Percentiles rank a stretch among this genome's conserved stretches.
These are phyloP conservation scores for Leishmania tropica DNA, from an alignment of 208 protist genomes.

Conservation along the genomic window DNA sequence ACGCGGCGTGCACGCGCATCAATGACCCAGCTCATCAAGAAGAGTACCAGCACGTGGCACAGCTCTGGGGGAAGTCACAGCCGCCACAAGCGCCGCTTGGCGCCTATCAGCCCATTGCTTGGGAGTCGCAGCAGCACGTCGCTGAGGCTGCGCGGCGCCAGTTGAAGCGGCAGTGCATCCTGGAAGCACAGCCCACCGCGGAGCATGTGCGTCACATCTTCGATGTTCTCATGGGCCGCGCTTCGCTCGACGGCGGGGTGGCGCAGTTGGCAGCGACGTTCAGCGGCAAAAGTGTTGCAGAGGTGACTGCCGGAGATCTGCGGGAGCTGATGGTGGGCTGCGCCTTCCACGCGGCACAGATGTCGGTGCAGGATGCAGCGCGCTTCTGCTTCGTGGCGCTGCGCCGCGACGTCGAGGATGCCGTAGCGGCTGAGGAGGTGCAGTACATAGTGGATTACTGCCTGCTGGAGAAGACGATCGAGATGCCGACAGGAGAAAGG, in stretches of 20 bases:
- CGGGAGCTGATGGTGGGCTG: conserved; percentile 72
- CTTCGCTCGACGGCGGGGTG: conserved; percentile 48
- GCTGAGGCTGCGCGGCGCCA: conserved; percentile 57
- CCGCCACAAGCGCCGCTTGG: conserved; percentile 55
- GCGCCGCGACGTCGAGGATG: conserved; percentile 76
- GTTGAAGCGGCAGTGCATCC: conserved; percentile 57
- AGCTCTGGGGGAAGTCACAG: conserved; percentile 42
- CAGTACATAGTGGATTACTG: conserved; percentile 76
- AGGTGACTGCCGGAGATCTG: conserved; percentile 52
- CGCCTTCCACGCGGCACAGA: conserved; percentile 59
- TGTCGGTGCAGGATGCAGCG: conserved; percentile 66
- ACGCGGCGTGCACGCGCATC: conserved; percentile 53
- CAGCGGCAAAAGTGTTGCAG: conserved; percentile 22
- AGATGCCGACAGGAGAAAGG: conserved; percentile 72
- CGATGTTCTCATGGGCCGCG: conserved; percentile 76
- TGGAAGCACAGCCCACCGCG: conserved; percentile 59
- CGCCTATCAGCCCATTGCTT: conserved; percentile 77
- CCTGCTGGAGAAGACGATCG: conserved; percentile 72
- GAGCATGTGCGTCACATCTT: conserved; percentile 88
- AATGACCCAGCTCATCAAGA: conserved; percentile 87
- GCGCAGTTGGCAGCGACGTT: conserved; percentile 53
- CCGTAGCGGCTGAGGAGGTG: conserved; percentile 71
- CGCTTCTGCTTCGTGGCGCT: conserved; percentile 88
- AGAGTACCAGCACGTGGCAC: conserved; percentile 64
- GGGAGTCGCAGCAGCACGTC: conserved; percentile 74